A percentile compares a stretch with the other conserved stretches of the same genome.
phyloP scores from a whole-genome alignment of 441 rosid species.

The Kokia cookei region DNA sequence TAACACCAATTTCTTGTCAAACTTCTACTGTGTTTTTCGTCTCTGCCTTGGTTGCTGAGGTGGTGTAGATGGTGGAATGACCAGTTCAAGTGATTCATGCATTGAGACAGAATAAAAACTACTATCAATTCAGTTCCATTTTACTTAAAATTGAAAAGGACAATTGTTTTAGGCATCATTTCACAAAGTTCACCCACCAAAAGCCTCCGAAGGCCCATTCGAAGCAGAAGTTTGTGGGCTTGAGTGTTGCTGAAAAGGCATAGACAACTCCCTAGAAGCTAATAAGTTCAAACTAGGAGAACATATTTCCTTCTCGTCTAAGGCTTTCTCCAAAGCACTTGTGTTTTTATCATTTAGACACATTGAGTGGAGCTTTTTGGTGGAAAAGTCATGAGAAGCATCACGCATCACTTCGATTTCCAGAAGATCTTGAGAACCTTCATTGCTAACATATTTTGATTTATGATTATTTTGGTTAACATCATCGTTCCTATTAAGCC shows the following conservation, averaged over 20 bases:
- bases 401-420: constrained; percentile 56
- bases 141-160: background rate
- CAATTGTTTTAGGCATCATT: background rate
- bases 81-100: constrained; percentile 46
- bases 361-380: constrained; percentile 21
- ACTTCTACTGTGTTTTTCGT: constrained; percentile 38
- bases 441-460: constrained; percentile 10
- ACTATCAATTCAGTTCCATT: background rate
- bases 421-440: constrained; percentile 30
- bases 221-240: constrained; percentile 35
- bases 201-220: constrained; percentile 23
- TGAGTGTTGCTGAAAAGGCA: constrained; percentile 37
- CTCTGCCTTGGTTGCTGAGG: constrained; percentile 30
- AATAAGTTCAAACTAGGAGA: constrained; percentile 31
- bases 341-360: constrained; percentile 14
- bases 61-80: constrained; percentile 52
- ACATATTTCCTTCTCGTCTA: constrained; percentile 31
- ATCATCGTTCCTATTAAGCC: too few relatives aligned
- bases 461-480: too few relatives aligned
- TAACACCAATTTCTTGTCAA: constrained; percentile 56
- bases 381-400: constrained; percentile 21
- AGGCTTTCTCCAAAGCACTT: constrained; percentile 19
- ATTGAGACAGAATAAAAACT: constrained; percentile 28
- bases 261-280: constrained; percentile 28
- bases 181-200: constrained; percentile 35